Percentiles rank a stretch among this genome's conserved stretches.
Evolutionary conservation across 176 grass and related monocot species (phyloP).

Genomic region (Cocos nucifera): DNA sequence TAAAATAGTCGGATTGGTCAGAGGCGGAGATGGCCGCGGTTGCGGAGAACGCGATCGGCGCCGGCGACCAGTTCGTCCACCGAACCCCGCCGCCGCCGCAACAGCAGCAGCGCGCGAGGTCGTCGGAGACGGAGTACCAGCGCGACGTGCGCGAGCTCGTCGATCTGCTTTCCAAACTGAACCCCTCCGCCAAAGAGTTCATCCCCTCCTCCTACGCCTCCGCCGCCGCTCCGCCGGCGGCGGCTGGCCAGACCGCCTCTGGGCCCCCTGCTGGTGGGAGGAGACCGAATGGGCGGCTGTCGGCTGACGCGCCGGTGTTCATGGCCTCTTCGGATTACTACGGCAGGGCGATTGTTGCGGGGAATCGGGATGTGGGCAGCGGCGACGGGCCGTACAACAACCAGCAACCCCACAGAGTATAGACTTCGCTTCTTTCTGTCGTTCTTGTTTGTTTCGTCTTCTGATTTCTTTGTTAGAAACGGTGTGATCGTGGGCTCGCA

Average conservation of each 20-base stretch:
- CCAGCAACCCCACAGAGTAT: too few relatives aligned
- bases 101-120: background rate
- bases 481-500: too few relatives aligned
- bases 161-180: background rate
- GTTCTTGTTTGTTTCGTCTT: too few relatives aligned
- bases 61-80: background rate
- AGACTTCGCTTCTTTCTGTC: too few relatives aligned
- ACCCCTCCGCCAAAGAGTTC: background rate
- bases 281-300: background rate
- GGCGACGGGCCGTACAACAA: background rate
- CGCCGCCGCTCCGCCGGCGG: background rate
- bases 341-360: background rate
- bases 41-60: background rate
- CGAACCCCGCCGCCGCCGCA: background rate
- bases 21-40: slow-evolving; percentile 2
- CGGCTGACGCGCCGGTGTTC: background rate
- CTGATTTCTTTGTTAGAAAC: too few relatives aligned
- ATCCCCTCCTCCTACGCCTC: background rate
- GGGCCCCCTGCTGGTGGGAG: background rate
- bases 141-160: background rate
- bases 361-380: background rate
- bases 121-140: background rate
- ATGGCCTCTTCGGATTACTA: background rate
- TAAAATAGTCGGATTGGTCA: background rate
- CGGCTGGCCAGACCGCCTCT: background rate